Evolutionary conservation across 768 basidiomycete genomes (phyloP).

Genomic region (Mycena sanguinolenta): DNA sequence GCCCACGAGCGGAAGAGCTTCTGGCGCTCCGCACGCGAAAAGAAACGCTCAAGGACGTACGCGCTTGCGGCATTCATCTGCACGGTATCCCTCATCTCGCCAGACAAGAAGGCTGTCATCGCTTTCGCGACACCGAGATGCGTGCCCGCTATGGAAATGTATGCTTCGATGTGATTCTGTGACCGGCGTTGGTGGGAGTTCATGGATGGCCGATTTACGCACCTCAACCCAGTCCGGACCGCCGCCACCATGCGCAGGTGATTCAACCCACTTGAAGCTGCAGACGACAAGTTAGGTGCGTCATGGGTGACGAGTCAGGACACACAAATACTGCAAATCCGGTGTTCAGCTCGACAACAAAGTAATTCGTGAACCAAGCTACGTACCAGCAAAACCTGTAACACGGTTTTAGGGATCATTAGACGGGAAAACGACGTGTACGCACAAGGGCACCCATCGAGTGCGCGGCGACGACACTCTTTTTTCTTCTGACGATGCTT

Average conservation of each 20-base stretch:
- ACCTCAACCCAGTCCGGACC: slow-evolving; percentile 95
- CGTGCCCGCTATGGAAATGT: slow-evolving; percentile 88
- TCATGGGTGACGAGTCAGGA: slow-evolving; percentile 1
- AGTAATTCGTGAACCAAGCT: neutral
- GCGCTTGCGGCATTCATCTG: slow-evolving; percentile 86
- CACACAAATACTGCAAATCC: slow-evolving; percentile 92
- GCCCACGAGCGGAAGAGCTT: slow-evolving; percentile 95
- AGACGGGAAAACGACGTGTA: slow-evolving; percentile 16
- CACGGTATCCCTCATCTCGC: slow-evolving; percentile 93
- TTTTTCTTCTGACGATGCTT: slow-evolving; percentile 79
- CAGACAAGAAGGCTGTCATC: slow-evolving; percentile 96
- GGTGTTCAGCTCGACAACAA: neutral
- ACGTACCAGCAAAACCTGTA: slow-evolving; percentile 67
- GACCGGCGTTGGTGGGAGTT: slow-evolving; percentile 13
- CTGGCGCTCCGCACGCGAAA: slow-evolving; percentile 90
- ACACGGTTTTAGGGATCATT: slow-evolving; percentile 3
- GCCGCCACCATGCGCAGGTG: slow-evolving; percentile 82
- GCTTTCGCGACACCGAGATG: slow-evolving; percentile 94
- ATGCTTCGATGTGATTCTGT: slow-evolving; percentile 87
- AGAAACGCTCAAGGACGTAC: too few species aligned
- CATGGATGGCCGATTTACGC: slow-evolving; percentile 26
- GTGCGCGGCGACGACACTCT: slow-evolving; percentile 87
- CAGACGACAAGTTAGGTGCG: slow-evolving; percentile 21
- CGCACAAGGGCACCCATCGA: slow-evolving; percentile 88
- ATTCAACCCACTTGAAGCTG: slow-evolving; percentile 98